phyloP scores from a whole-genome alignment of 306 rosid genomes.

The Dryas drummondii region DNA sequence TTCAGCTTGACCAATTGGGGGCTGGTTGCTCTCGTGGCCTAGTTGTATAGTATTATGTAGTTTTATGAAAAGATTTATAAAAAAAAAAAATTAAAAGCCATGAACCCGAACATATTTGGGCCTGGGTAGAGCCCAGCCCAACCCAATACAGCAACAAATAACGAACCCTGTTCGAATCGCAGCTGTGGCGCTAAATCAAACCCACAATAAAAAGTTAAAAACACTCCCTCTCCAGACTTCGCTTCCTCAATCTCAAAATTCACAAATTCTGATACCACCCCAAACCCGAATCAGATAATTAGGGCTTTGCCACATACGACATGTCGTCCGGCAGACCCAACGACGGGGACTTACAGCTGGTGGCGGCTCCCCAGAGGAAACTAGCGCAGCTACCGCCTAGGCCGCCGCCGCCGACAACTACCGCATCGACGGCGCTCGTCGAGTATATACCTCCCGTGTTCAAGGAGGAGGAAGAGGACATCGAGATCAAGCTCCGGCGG shows the following conservation, averaged over 20 bases:
- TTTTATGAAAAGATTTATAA: too few species aligned
- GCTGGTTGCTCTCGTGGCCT: too few species aligned
- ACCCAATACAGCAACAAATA: neutral
- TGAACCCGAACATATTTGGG: neutral
- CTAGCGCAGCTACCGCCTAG: constrained; percentile 28
- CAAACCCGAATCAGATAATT: constrained; percentile 15
- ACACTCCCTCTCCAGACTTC: neutral
- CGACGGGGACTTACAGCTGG: constrained; percentile 51
- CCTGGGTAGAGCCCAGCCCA: neutral
- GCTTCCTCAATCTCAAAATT: neutral
- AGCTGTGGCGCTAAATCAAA: neutral
- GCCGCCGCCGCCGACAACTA: constrained; percentile 37
- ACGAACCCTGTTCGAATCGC: neutral
- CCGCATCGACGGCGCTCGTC: constrained; percentile 65
- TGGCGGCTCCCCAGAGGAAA: constrained; percentile 39
- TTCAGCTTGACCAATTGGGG: too few species aligned
- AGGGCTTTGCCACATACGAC: constrained; percentile 40
- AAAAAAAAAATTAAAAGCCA: too few species aligned
- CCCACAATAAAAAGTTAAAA: neutral
- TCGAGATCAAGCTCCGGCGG: constrained; percentile 90
- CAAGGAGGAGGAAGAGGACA: constrained; percentile 89
- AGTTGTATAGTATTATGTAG: too few species aligned
- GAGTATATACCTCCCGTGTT: constrained; percentile 63
- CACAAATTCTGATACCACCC: neutral
- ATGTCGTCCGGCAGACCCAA: constrained; percentile 28